A percentile compares a stretch with the other conserved stretches of the same genome.
phyloP scores from a whole-genome alignment of 768 basidiomycete genomes.

The Leccinum broughii region DNA sequence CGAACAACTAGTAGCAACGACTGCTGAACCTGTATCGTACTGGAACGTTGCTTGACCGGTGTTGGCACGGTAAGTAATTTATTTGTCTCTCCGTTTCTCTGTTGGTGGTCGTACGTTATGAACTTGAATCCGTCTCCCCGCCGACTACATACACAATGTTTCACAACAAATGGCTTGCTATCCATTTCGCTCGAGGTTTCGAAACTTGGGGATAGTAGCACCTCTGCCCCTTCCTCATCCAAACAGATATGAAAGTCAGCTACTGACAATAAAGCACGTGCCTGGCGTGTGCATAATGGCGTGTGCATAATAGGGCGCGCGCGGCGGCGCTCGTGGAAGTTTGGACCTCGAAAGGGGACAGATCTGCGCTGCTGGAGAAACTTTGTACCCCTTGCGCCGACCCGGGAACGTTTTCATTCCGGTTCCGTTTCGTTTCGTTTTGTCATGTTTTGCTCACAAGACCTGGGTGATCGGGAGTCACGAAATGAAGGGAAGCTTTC shows the following conservation, averaged over 20 bases:
- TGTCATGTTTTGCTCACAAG: not conserved
- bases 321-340: not conserved
- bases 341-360: not conserved
- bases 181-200: constrained; percentile 2
- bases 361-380: not conserved
- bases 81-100: not conserved
- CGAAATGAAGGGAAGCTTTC: too few relatives aligned
- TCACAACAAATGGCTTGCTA: not conserved
- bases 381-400: not conserved
- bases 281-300: constrained; percentile 10
- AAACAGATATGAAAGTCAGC: constrained; percentile 8
- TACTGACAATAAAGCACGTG: constrained; percentile 1
- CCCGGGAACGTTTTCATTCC: not conserved
- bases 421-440: not conserved
- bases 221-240: not conserved
- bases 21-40: not conserved
- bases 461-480: not conserved
- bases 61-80: not conserved
- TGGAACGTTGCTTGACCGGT: not conserved
- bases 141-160: not conserved
- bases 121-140: not conserved
- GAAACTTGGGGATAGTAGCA: not conserved
- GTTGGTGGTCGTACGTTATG: not conserved
- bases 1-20: not conserved
- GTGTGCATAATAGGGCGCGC: constrained; percentile 5